Conservation (phyloP, 1,284 basidiomycete species). For the Sanghuangporus baumii region DNA sequence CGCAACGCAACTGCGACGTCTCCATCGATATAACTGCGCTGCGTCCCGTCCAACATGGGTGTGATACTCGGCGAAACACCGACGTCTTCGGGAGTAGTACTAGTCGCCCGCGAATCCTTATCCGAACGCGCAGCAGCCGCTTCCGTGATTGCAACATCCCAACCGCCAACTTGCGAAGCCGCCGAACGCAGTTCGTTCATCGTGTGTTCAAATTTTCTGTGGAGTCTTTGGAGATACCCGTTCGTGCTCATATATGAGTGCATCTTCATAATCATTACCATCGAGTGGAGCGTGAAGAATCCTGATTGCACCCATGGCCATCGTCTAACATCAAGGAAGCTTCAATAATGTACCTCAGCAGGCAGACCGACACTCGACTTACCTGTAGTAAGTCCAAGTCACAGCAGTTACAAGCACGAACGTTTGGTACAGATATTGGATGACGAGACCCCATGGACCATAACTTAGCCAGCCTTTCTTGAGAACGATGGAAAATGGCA, state of each 20-base stretch:
- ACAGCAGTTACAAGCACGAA: slow-evolving; percentile 64
- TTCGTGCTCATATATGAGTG: slow-evolving; percentile 93
- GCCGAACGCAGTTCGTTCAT: slow-evolving; percentile 42
- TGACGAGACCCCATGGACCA: slow-evolving; percentile 62
- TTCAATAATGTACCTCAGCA: neutral
- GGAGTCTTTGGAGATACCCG: slow-evolving; percentile 69
- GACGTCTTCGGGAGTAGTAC: slow-evolving; percentile 24
- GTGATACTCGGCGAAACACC: slow-evolving; percentile 25
- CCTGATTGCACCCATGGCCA: slow-evolving; percentile 99
- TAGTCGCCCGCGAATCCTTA: slow-evolving; percentile 26
- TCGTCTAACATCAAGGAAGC: slow-evolving; percentile 40
- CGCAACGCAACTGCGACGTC: slow-evolving; percentile 46
- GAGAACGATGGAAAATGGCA: slow-evolving; percentile 79
- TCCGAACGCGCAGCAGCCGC: slow-evolving; percentile 36
- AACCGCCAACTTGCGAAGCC: slow-evolving; percentile 53
- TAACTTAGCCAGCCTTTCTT: slow-evolving; percentile 76
- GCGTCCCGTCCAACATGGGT: slow-evolving; percentile 37
- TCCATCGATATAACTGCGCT: slow-evolving; percentile 44
- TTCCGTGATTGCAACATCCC: slow-evolving; percentile 49
- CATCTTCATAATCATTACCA: slow-evolving; percentile 95
- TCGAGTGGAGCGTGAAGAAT: slow-evolving; percentile 87
- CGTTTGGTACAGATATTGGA: slow-evolving; percentile 80
- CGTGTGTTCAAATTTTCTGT: slow-evolving; percentile 38
- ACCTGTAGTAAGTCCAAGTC: slow-evolving; percentile 82
- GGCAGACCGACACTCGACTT: slow-evolving; percentile 17